Evolutionary conservation across 345 rosid species (phyloP), one percentile per base, ranked within the genome.

Genomic region (Passiflora organensis): DNA sequence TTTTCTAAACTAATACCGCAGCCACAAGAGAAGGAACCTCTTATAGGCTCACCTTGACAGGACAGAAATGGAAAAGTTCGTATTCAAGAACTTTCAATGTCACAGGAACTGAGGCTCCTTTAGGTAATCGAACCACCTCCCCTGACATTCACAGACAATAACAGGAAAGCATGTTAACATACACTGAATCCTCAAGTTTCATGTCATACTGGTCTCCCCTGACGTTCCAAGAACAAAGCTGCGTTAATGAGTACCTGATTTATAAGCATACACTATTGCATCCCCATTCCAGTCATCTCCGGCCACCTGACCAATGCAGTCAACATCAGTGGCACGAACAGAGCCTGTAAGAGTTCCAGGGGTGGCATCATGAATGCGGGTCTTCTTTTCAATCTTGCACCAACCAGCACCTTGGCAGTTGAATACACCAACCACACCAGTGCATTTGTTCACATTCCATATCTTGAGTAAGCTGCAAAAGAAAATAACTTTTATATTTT

Each of bases 351-450:
- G 95, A 38, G 94, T 86, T 18, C 94, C 89, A 18, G 99, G 99
- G 49, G 93, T 73, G 58, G 76, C 59, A 60, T 93, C 86, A 66
- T 93, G 99, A 62, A 93, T 83, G 43, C 79, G 78, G 44, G 89
- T 86, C 73, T 79, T 89, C 88, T 89, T 93, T 4, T 62, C 59
- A 5, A 77, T 53, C 76, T 78, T 86, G 84, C 97, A 84, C 99
- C 99, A 93, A 59, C 95, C 97, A 62, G 99, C 96, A 48, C 99
- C 99, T 76, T 93, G 99, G 71, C 99, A 93, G 77, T 93, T 89
- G 77, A 86, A 93, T 6, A 85, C 87, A 49, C 99, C 97, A 2
- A 89, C 94, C 28, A 93, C 81, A 17, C 99, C 97, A 17, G 85
- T 66, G 53, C 75, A 80, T 62, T 82, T 84, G 60, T 93, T 93